Conservation (phyloP, 345 rosid species). For the Aegle marmelos region DNA sequence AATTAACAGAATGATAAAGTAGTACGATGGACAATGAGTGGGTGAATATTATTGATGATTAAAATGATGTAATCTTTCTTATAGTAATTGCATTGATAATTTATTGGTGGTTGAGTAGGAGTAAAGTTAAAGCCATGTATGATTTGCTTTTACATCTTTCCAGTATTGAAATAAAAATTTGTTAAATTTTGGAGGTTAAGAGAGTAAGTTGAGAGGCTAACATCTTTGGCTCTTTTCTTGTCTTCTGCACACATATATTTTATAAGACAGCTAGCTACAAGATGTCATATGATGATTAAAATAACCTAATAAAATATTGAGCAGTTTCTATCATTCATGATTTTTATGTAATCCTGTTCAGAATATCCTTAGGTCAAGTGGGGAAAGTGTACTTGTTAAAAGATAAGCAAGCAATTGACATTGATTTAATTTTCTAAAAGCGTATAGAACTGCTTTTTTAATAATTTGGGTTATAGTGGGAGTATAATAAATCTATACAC, state of each 20-base stretch:
- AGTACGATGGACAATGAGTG: background rate
- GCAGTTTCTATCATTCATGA: slow-evolving; percentile 11
- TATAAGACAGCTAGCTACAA: background rate
- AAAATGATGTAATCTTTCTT: slow-evolving; percentile 30
- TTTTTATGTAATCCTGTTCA: background rate
- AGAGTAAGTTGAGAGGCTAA: slow-evolving; percentile 38
- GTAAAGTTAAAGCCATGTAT: slow-evolving; percentile 59
- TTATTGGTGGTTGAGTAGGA: slow-evolving; percentile 57
- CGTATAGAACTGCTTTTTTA: no score
- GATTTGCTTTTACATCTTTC: slow-evolving; percentile 13
- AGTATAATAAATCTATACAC: no score
- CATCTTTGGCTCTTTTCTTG: slow-evolving; percentile 27
- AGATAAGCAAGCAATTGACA: background rate
- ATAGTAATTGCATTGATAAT: background rate
- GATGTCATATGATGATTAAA: slow-evolving; percentile 6
- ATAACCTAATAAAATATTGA: background rate
- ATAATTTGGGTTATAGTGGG: no score
- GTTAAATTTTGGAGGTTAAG: slow-evolving; percentile 27
- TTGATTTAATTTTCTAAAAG: no score
- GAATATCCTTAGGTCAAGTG: slow-evolving; percentile 6
- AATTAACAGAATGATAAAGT: background rate
- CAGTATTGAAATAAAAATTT: background rate
- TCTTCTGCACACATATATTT: background rate
- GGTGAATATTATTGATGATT: background rate
- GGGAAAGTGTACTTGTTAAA: slow-evolving; percentile 1